These are phyloP conservation scores for Groenewaldozyma sp. DNA, from an alignment of 1,139 yeast genomes.

Conservation along the genomic window DNA sequence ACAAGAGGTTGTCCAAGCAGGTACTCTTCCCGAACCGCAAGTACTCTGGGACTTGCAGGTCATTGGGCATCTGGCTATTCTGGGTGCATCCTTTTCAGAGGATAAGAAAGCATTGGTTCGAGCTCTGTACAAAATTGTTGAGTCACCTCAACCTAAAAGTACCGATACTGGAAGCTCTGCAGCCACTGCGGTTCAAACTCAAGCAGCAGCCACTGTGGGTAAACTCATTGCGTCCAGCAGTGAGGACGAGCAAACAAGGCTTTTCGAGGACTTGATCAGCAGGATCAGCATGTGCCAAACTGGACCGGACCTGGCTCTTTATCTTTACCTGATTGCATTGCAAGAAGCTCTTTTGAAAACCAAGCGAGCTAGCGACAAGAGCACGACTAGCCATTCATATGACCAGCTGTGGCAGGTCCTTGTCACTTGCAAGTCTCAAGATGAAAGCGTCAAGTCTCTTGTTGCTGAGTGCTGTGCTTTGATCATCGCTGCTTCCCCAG, in stretches of 20 bases:
- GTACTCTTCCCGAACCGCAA: not conserved
- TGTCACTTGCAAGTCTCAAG: constrained; percentile 7
- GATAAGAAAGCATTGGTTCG: not conserved
- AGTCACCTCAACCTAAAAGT: not conserved
- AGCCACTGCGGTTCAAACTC: constrained; percentile 27
- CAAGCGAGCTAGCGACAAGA: not conserved
- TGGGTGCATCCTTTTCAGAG: not conserved
- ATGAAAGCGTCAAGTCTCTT: constrained; percentile 26
- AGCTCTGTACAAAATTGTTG: not conserved
- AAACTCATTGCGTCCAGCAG: constrained; percentile 33
- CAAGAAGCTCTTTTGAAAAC: constrained; percentile 26
- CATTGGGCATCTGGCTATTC: not conserved
- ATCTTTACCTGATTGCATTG: constrained; percentile 32
- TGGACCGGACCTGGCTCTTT: not conserved
- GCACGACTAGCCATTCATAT: not conserved
- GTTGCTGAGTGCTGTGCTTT: constrained; percentile 34
- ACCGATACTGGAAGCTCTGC: not conserved
- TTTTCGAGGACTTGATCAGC: constrained; percentile 28
- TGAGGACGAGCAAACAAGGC: constrained; percentile 29
- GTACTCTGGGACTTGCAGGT: constrained; percentile 1
- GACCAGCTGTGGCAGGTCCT: constrained; percentile 2
- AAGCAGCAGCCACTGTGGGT: constrained; percentile 49
- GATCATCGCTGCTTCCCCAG: constrained; percentile 25
- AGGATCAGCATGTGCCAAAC: not conserved
- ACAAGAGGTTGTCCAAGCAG: not conserved